Base-by-base conservation (phyloP, 441 rosid genomes). In the Croton laevigatus region DNA sequence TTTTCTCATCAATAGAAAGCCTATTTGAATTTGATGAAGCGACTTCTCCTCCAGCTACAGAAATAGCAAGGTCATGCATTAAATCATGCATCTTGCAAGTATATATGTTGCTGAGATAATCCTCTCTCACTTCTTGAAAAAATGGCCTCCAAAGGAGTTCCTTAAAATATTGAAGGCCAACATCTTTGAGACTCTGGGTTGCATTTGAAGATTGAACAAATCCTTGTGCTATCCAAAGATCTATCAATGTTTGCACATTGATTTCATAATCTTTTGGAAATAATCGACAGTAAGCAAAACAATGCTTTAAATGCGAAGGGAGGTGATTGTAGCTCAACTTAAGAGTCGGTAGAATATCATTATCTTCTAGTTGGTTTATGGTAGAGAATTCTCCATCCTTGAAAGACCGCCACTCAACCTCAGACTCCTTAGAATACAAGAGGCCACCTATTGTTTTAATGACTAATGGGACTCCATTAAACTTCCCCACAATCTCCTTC, bases 391-490 rank as follows among this genome's bases (percentile, higher is more conserved):
- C 66, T 8, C 12, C 53, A 9, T 75, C 71, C 16, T n/a, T 22
- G 0, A 81, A 42, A 1, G 11, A 0, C 13, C 2, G 10, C 36
- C 60, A 55, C 23, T 51, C 55, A 16, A n/a, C n/a, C n/a, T 51
- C 22, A 14, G 19, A 2, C 4, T 51, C 19, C n/a, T 8, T 51
- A 5, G 6, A 51, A n/a, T 1, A 0, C 4, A 51, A 51, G 0
- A 51, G 52, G 17, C 22, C 8, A 5, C 73, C 73, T 23, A 71
- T 23, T 20, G 73, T 20, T 61, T 53, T 71, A 61, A 53, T 53
- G 20, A 68, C 68, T 42, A 71, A 73, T 23, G 82, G 84, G 40
- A 81, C 75, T 12, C 86, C 81, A 0, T 57, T 38, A 62, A 81
- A 80, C 46, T 71, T 75, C 2, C 52, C 58, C 3, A 76, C 74